Percentiles rank a stretch among this genome's conserved stretches.
Evolutionary conservation across 768 basidiomycete genomes (phyloP).

Genomic region (Pleurotus tuber-regium): DNA sequence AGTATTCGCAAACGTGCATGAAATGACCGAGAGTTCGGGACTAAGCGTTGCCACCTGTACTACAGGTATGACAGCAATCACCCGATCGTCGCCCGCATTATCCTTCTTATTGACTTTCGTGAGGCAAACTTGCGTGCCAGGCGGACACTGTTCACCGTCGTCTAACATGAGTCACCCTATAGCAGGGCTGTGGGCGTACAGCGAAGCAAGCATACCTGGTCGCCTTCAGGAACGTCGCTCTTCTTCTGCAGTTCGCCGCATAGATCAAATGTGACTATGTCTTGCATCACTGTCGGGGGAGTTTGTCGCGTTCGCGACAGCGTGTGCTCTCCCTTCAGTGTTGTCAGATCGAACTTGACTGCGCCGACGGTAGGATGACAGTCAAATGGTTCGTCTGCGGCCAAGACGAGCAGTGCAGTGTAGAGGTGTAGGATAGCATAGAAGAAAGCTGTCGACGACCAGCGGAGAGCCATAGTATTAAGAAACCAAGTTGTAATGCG

Average conservation of each 20-base stretch:
- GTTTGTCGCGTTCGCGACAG: constrained; percentile 49
- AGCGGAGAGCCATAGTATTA: constrained; percentile 5
- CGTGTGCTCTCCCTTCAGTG: constrained; percentile 49
- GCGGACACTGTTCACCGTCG: constrained; percentile 70
- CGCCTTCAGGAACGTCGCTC: constrained; percentile 46
- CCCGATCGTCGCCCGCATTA: constrained; percentile 45
- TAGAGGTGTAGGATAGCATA: constrained; percentile 15
- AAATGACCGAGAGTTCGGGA: constrained; percentile 29
- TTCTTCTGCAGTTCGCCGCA: constrained; percentile 55
- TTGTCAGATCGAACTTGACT: constrained; percentile 58
- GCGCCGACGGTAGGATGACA: constrained; percentile 45
- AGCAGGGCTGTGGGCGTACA: constrained; percentile 1
- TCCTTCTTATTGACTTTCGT: constrained; percentile 64
- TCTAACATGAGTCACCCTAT: neutral
- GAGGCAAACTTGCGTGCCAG: constrained; percentile 72
- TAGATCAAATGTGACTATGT: constrained; percentile 63
- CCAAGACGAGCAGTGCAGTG: constrained; percentile 15
- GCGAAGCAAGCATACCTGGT: constrained; percentile 57
- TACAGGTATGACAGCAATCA: constrained; percentile 76
- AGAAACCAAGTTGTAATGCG: no score
- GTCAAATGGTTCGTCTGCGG: constrained; percentile 45
- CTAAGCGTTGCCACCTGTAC: constrained; percentile 40
- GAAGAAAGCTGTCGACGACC: constrained; percentile 12
- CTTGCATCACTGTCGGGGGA: constrained; percentile 62
- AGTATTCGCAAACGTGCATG: constrained; percentile 44